Evolutionary conservation across 2,329 filamentous ascomycete species (phyloP), one percentile per base, ranked within the genome.

Genomic region (Phyllosticta citriasiana): DNA sequence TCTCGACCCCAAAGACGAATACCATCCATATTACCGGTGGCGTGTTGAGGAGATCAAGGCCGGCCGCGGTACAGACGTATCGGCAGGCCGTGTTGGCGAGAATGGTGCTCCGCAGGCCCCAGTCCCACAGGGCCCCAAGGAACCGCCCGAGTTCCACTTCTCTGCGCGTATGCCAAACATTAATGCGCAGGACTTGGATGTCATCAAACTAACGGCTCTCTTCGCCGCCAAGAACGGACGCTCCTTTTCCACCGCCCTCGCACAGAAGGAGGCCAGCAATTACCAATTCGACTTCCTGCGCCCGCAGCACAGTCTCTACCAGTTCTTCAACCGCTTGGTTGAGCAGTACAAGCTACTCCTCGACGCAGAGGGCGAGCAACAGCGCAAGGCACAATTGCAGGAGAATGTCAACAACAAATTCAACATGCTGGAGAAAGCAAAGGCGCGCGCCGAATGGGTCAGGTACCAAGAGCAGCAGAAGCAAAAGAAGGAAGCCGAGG

Each of bases 101-200:
- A 77, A 79, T 14, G 77, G 78, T 24, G 77, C 73, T 16, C 77
- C 79, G 57, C 79, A 78, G 67, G 79, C 75, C 57, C 82, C 84
- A 73, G 91, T 88, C 71, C 87, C 90, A 53, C 84, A 88, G 73
- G 93, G 92, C 24, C 93, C 93, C 7, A 86, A 88, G 53, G 86
- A 92, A 70, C 94, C 94, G 16, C 84, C 88, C 62, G 88, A 92
- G 68, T 97, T 95, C 71, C 84, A 89, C 67, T 99, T 97, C 78
- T 96, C 91, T 61, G 92, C 94, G 67, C 88, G 92, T 72, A 96
- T 97, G 90, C 94, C 94, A 62, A 93, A 92, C 67, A 96, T 99
- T 77, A 96, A 88, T 76, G 91, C 95, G 65, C 89, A 96, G 74
- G 94, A 99, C 80, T 78, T 97, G 64, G 85, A 86, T 59, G 80